These are phyloP conservation scores for Medicago arabica DNA, from an alignment of 306 rosid species.

Conservation along the genomic window DNA sequence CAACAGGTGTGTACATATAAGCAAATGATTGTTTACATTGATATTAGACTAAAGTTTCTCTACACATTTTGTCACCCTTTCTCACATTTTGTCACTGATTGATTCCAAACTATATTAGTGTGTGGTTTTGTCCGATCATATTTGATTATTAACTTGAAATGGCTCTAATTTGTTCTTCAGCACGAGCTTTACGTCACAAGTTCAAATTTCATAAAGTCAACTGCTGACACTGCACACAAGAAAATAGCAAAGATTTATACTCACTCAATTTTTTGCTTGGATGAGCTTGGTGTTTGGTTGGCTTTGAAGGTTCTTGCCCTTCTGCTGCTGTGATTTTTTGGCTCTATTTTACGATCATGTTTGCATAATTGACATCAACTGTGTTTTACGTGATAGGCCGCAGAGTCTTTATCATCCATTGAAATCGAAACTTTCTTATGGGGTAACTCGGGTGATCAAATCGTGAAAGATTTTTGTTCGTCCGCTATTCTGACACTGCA, in stretches of 20 bases:
- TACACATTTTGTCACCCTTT: no score
- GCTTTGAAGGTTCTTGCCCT: slow-evolving; percentile 66
- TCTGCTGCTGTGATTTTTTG: slow-evolving; percentile 4
- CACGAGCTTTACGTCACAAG: slow-evolving; percentile 46
- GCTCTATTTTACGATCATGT: slow-evolving; percentile 35
- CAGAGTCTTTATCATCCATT: slow-evolving; percentile 51
- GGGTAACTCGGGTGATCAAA: slow-evolving; percentile 55
- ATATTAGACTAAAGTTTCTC: no score
- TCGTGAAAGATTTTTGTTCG: slow-evolving; percentile 54
- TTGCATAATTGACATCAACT: slow-evolving; percentile 24
- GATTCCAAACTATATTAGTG: not conserved
- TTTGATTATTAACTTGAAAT: slow-evolving; percentile 39
- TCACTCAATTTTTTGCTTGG: no score
- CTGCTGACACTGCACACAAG: slow-evolving; percentile 48
- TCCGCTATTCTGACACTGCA: slow-evolving; percentile 48
- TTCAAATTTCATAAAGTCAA: slow-evolving; percentile 50
- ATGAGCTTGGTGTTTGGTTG: slow-evolving; percentile 76
- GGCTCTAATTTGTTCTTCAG: slow-evolving; percentile 53
- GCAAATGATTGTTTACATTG: not conserved
- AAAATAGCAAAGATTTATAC: slow-evolving; percentile 53
- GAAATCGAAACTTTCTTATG: slow-evolving; percentile 52
- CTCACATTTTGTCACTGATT: not conserved
- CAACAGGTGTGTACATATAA: slow-evolving; percentile 56
- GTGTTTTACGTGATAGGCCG: slow-evolving; percentile 64
- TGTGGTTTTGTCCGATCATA: not conserved